Base-by-base conservation (phyloP, 2,329 filamentous ascomycete species). In the Colletotrichum tropicale region DNA sequence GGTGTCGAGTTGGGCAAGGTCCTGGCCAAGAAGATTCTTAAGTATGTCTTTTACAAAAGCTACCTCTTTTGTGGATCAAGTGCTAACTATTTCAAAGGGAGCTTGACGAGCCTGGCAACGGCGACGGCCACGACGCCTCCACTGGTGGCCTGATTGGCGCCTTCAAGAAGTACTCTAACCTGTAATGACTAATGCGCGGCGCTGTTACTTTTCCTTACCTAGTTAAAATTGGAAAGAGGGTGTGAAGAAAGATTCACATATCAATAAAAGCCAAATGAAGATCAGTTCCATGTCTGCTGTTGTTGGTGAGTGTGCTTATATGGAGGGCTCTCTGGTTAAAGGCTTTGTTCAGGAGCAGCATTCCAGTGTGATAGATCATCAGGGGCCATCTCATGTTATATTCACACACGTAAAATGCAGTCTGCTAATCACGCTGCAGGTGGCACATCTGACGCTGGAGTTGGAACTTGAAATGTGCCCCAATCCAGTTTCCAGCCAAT, bases 1-100 rank as follows among this genome's bases (percentile, higher is more conserved):
- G 97, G 97, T 87, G 97, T 99, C 60, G 97, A 99, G 90, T 89
- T 99, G 77, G 97, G 97, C 85, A 99, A 99, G 93, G 93, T 94
- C 55, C 89, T 99, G 79, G 97, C 97, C 77, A 98, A 96, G 93
- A 96, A 95, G 88, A 96, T 96, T 78, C 93, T 95, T 81, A 86
- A 87, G 80, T 81, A 72, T 24, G 79, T 78, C 5, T 24, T 12
- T 52, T 8, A 26, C 34, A 7, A 5, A 10, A 12, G 24, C 38
- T 6, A 15, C 28, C n/a, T 72, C 15, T 21, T 15, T n/a, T 16
- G 28, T 36, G 48, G 12, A 16, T 30, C 58, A 60, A 65, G 12
- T 60, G 43, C 71, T 74, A 26, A 26, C 48, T 16, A 34, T 26
- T n/a, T 60, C 86, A 85, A 87, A 81, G 78, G 82, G 97, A 99